Evolutionary conservation across 1,284 basidiomycete genomes (phyloP), one percentile per base, ranked within the genome.

Genomic region (Cryptococcus sp.): DNA sequence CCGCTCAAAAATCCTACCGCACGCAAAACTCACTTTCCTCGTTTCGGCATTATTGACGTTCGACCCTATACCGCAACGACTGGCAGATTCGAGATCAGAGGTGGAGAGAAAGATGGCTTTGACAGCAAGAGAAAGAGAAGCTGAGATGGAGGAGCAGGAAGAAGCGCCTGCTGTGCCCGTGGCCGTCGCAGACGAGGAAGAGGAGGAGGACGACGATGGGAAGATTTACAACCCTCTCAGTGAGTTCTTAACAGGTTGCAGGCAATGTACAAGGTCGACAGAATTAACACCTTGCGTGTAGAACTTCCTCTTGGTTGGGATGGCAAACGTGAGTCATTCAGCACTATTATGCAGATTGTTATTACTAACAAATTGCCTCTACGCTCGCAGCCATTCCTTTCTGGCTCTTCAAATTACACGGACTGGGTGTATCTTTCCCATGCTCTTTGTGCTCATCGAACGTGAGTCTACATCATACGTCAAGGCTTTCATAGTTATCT

Each of bases 381-480:
- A 34, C 29, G 29, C 3, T 34, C 29, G 29, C 29, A 34, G 29
- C 95, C 17, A 99, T 99, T 69, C 95, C 96, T 17, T 98, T 93
- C 76, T 99, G 95, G 95, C 75, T 99, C 59, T 99, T 95, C 82
- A 99, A 98, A 79, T 80, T 99, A 53, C 96, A 99, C 77, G 96
- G 96, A 1, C 82, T 99, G 22, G 94, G 95, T 26, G 94, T 97
- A 50, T 93, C 97, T 78, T 99, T 97, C 79, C 86, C 87, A 58
- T 99, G 96, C 74, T 95, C 99, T 80, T 97, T 99, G 69, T 99
- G 96, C 77, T 95, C 92, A 16, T 91, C 54, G 46, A 46, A 38
- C 50, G 50, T 51, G 48, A 37, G 47, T 49, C 23, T 10, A 16
- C 46, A 11, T 16, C 17, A 3, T 29, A 13, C 7, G 11, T 16